Evolutionary conservation across 306 rosid species (phyloP).

Genomic region (Acacia crassicarpa): DNA sequence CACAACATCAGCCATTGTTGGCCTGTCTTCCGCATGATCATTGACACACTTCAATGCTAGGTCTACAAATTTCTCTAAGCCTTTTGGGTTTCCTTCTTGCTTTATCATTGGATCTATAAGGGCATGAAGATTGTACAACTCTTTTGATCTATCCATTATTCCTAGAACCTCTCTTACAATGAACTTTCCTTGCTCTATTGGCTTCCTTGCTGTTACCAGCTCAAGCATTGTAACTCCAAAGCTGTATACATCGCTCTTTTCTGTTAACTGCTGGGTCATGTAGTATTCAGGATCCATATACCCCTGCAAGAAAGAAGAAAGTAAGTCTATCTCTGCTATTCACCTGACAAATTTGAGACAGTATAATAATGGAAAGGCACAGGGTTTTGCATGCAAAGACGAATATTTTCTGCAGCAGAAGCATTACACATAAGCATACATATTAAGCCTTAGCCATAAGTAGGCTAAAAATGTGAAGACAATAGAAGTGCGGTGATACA

Average conservation of each 20-base stretch:
- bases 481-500: not conserved
- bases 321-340: not conserved
- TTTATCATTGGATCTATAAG: conserved; percentile 52
- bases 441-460: not conserved
- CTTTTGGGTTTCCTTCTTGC: conserved; percentile 33
- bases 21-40: conserved; percentile 54
- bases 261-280: conserved; percentile 54
- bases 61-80: conserved; percentile 59
- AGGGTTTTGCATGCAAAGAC: not conserved
- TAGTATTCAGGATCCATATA: conserved; percentile 64
- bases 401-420: not conserved
- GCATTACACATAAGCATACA: not conserved
- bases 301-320: conserved; percentile 50
- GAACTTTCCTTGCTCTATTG: conserved; percentile 64
- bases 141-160: conserved; percentile 49
- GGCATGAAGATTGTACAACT: conserved; percentile 33
- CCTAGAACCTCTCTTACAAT: conserved; percentile 58
- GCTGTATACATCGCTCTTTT: conserved; percentile 81
- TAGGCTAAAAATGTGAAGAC: not conserved
- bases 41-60: conserved; percentile 61
- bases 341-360: not conserved
- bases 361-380: too few species aligned
- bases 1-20: conserved; percentile 64
- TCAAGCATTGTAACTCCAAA: conserved; percentile 78
- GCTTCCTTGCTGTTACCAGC: conserved; percentile 60